Percentiles rank a stretch among this genome's conserved stretches.
Conservation (phyloP, 345 rosid species). For the Turnera subulata region DNA sequence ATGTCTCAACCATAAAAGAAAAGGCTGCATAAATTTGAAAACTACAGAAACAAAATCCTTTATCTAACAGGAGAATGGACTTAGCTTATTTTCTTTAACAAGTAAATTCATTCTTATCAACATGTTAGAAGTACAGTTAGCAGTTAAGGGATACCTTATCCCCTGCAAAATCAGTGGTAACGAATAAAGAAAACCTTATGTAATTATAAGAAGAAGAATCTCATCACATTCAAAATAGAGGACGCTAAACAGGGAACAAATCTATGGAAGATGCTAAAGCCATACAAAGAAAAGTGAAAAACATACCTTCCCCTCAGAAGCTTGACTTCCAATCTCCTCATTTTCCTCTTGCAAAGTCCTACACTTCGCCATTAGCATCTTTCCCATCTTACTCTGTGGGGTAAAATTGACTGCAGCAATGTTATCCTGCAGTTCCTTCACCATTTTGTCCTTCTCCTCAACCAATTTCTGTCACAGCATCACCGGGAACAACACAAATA, state of each 20-base stretch:
- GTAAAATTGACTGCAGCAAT: constrained; percentile 86
- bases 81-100: too few relatives aligned
- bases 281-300: not conserved
- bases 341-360: constrained; percentile 94
- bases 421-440: constrained; percentile 91
- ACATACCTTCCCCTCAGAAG: constrained; percentile 90
- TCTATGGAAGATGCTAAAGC: too few relatives aligned
- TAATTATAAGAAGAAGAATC: not conserved
- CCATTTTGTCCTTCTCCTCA: constrained; percentile 93
- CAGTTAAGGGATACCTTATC: too few relatives aligned
- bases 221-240: not conserved
- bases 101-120: too few relatives aligned
- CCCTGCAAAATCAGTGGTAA: too few relatives aligned
- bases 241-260: too few relatives aligned
- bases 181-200: too few relatives aligned
- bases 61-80: too few relatives aligned
- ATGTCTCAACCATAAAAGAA: too few relatives aligned
- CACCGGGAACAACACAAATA: not conserved
- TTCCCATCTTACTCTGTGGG: constrained; percentile 87
- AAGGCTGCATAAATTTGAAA: too few relatives aligned
- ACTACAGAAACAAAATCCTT: too few relatives aligned
- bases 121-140: too few relatives aligned
- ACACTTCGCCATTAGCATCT: constrained; percentile 92
- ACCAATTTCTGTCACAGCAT: constrained; percentile 59
- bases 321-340: constrained; percentile 94